Base-by-base conservation (phyloP, 257 asterid species). In the Euphrasia confusa region DNA sequence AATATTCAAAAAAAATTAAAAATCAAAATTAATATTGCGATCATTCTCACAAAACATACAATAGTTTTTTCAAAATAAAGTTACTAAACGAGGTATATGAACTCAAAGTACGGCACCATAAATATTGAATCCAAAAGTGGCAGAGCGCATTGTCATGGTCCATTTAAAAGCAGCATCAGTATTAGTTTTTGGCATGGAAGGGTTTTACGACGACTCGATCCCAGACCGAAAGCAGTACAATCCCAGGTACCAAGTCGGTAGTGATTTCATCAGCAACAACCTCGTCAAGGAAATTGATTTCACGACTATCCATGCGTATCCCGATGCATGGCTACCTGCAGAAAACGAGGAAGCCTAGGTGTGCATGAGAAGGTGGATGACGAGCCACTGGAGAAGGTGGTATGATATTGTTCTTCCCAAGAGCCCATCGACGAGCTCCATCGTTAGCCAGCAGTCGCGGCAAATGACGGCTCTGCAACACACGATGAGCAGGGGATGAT, bases 161-260 rank as follows among this genome's bases (percentile, higher is more conserved):
- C n/a, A n/a, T n/a, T n/a, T n/a, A n/a, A n/a, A n/a, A n/a, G n/a
- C n/a, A n/a, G n/a, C n/a, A n/a, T n/a, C n/a, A n/a, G n/a, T n/a
- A n/a, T n/a, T n/a, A n/a, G n/a, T n/a, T n/a, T n/a, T n/a, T n/a
- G 86, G 89, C 47, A 78, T 80, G 89, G 83, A 80, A 67, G 86
- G 89, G 4, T 83, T 78, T 10, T 80, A 80, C 10, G 86, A 86
- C 8, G 86, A 80, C 24, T 71, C 84, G 1, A 32, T 68, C 27
- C 77, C 82, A 5, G 67, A 71, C 35, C 75, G 68, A 26, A 75
- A 83, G 50, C 75, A 75, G 47, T 61, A 52, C 57, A 83, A 83
- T 63, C 89, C 84, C 3, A 83, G 86, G 0, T 83, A 65, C 50
- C 79, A 72, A 72, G 83, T 80, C 2, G 89, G 89, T 50, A 77